A percentile compares a stretch with the other conserved stretches of the same genome.
These are phyloP conservation scores for Lachnellula cervina DNA, from an alignment of 2,329 filamentous ascomycete genomes.

Conservation along the genomic window DNA sequence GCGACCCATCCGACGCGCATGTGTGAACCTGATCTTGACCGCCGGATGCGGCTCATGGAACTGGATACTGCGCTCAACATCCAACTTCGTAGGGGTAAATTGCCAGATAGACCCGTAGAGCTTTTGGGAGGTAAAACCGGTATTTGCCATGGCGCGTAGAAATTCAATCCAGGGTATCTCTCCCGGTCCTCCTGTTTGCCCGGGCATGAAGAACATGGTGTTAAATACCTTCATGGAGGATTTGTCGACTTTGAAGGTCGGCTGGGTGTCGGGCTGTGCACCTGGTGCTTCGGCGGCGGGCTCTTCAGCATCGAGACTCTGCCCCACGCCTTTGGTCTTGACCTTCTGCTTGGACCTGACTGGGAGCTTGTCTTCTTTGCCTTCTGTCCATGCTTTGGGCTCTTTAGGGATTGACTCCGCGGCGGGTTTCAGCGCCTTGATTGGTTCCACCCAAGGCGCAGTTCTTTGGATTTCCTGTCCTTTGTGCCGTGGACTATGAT, in stretches of 20 bases:
- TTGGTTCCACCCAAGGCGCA: constrained; percentile 37
- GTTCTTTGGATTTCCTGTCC: not conserved
- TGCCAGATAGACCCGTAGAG: constrained; percentile 57
- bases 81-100: constrained; percentile 40
- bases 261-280: not conserved
- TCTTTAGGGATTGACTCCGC: not conserved
- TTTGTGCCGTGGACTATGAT: not conserved
- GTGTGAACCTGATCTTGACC: constrained; percentile 44
- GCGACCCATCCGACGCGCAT: constrained; percentile 43
- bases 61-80: constrained; percentile 45
- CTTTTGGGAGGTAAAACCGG: constrained; percentile 49
- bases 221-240: constrained; percentile 38
- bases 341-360: not conserved
- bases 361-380: not conserved
- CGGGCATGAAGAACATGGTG: constrained; percentile 36
- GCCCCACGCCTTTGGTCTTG: not conserved
- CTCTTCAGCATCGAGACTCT: not conserved
- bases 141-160: constrained; percentile 43
- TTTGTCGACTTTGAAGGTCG: constrained; percentile 31
- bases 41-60: constrained; percentile 56
- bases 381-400: not conserved
- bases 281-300: not conserved
- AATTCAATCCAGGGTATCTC: constrained; percentile 50
- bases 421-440: not conserved
- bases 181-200: constrained; percentile 34